Base-by-base conservation (phyloP, 2,329 filamentous ascomycete genomes). In the Penicillium sclerotiorum region DNA sequence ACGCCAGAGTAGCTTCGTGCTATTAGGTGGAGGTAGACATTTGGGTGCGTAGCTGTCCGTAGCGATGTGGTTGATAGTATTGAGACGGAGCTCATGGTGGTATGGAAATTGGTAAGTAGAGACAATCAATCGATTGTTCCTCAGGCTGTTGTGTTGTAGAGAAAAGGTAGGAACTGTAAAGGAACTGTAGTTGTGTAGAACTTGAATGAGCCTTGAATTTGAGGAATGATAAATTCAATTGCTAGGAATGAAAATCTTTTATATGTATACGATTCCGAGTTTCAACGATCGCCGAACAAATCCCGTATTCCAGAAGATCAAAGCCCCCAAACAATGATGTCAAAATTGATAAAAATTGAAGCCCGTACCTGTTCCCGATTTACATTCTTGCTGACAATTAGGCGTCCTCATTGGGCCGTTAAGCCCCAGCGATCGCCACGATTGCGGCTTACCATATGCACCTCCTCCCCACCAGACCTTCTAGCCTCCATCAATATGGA, bases 51-150 rank as follows among this genome's bases (percentile, higher is more conserved):
- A 45, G 60, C 60, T 21, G 55, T 60, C 62, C 67, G 59, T 4
- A 69, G 53, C 51, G 66, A 63, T 22, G 57, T 54, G 7, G 58
- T 49, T 35, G 65, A 59, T 44, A 66, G 39, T 8, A 58, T 47
- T 37, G 64, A 57, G 37, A 67, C 42, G 8, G 64, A 61, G 43
- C 58, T 69, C 68, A 70, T 71, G 27, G 21, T 45, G 45, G 21
- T 46, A 28, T 28, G 25, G n/a, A n/a, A n/a, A n/a, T n/a, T 23
- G 11, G n/a, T 25, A 11, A 36, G 35, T 8, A 33, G 8, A 12
- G 30, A 33, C 5, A 13, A 33, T 5, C 8, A 33, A 8, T 8
- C 9, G 30, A 5, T 33, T 17, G 32, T 35, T 11, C 17, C 8
- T 28, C 3, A 28, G 13, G 13, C 3, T 3, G 13, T 28, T 28